Conservation (phyloP, 2,329 filamentous ascomycete species). For the Venturia pyrina region DNA sequence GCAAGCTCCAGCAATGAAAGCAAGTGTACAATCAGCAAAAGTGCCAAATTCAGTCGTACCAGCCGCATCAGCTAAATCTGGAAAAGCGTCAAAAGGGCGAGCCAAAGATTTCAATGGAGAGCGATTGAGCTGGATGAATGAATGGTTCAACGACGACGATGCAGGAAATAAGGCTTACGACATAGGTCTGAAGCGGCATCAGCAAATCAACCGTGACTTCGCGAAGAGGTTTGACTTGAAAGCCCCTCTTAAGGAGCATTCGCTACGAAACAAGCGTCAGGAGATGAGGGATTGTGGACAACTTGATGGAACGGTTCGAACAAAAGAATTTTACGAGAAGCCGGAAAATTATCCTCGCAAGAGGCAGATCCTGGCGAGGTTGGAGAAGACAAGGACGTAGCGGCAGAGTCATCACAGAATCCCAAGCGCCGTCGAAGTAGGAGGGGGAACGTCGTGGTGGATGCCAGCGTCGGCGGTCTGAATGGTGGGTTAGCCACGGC, state of each 20-base stretch:
- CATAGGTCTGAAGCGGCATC: neutral
- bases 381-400: neutral
- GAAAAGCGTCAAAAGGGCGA: neutral
- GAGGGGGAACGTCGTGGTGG: neutral
- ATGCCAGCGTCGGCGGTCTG: neutral
- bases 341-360: neutral
- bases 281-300: neutral
- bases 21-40: too few relatives aligned
- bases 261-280: neutral
- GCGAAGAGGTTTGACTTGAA: neutral
- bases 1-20: too few relatives aligned
- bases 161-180: neutral
- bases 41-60: neutral
- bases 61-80: neutral
- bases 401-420: neutral
- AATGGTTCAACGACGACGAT: neutral
- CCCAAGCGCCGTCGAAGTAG: neutral
- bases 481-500: neutral
- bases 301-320: neutral
- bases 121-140: neutral
- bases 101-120: neutral
- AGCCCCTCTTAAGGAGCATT: neutral
- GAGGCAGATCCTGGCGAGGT: neutral
- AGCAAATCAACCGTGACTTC: neutral
- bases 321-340: neutral